Evolutionary conservation across 1,139 yeast species (phyloP), one percentile per base, ranked within the genome.

Genomic region (Debaryomyces sp.): DNA sequence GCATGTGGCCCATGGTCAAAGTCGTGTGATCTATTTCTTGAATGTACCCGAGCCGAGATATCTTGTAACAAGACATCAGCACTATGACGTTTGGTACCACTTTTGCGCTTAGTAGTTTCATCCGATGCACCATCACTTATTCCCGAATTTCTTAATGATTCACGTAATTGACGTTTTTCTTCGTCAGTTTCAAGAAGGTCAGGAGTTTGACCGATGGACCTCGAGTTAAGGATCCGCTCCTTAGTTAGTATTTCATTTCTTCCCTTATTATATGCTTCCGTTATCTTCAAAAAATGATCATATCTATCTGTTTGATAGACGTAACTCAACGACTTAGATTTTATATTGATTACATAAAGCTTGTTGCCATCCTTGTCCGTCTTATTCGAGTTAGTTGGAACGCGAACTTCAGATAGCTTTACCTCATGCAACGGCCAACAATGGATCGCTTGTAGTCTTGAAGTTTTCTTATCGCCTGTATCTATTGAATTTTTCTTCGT

Each of bases 351-450:
- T 17, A 77, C 70, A 50, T 77, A 76, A 1, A 62, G 52, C 41
- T 68, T 69, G 12, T 57, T 48, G 15, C 62, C 68, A 26, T 63
- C 66, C 4, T 52, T 53, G 24, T 62, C 65, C 5, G 51, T 52
- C 17, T 52, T 57, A 26, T 44, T 34, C 2, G 47, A 32, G 6
- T 50, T 50, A 13, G 51, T 48, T 5, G 63, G 57, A 10, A 57
- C 58, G n/a, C 56, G 49, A 2, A 68, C 61, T 39, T 81, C 82
- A n/a, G 69, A 59, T n/a, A 87, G 63, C 18, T 74, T 72, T 18
- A 87, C 80, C 38, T 85, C 90, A 45, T 80, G 73, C 37, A 90
- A 67, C 3, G 92, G 87, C 85, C 92, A 87, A 65, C 96, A 88
- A 58, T 88, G 89, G 23, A 84, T 83, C 0, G 96, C 96, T 33